Conservation (phyloP, 2,329 filamentous ascomycete genomes). For the Ceratocystis diversiconidia region DNA sequence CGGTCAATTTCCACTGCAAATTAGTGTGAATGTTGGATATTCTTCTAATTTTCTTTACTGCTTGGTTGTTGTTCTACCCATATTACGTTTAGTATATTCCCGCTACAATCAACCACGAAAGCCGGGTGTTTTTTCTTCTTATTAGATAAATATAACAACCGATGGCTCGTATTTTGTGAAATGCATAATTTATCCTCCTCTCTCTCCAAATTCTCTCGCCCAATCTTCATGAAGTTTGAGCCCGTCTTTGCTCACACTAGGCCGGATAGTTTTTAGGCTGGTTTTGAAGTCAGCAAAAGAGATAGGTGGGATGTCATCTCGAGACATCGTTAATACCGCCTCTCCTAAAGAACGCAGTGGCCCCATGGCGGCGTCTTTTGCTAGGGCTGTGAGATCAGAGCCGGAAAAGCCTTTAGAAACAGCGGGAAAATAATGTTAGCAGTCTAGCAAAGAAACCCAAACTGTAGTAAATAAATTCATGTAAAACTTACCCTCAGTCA, state of each 20-base stretch:
- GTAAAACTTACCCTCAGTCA: slow-evolving; percentile 61
- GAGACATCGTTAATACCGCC: slow-evolving; percentile 74
- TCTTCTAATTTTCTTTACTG: no score
- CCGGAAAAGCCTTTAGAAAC: slow-evolving; percentile 69
- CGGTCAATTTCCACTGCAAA: no score
- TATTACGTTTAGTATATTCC: no score
- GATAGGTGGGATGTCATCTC: slow-evolving; percentile 88
- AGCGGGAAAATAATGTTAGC: slow-evolving; percentile 6
- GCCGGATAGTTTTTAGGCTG: slow-evolving; percentile 71
- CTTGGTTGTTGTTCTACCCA: no score
- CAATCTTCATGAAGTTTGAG: slow-evolving; percentile 86
- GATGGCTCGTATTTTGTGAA: neutral
- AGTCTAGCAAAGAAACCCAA: neutral
- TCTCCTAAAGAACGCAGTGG: slow-evolving; percentile 82
- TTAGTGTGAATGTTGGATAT: no score
- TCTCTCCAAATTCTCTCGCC: slow-evolving; percentile 84
- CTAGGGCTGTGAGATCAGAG: slow-evolving; percentile 88
- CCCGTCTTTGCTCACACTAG: slow-evolving; percentile 75
- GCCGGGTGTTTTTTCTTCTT: no score
- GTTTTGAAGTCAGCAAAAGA: slow-evolving; percentile 68
- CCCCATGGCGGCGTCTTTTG: slow-evolving; percentile 97
- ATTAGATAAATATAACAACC: neutral
- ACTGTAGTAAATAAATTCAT: slow-evolving; percentile 14
- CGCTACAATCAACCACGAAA: no score
- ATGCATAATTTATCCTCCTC: slow-evolving; percentile 50